These are phyloP conservation scores for Backusella australiensis DNA, from an alignment of 192 early-diverging fungal species.

Conservation along the genomic window DNA sequence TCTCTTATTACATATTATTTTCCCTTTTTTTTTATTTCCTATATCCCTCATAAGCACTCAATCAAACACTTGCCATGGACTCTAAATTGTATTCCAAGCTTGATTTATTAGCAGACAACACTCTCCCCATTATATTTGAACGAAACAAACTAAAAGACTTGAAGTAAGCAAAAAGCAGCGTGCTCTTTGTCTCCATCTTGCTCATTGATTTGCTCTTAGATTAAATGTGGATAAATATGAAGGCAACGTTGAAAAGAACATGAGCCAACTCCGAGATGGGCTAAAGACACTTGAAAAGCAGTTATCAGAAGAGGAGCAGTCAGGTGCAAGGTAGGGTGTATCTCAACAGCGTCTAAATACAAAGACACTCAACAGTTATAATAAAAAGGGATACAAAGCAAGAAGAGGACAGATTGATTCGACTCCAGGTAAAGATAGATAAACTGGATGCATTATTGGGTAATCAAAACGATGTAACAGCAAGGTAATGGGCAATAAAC, in stretches of 20 bases:
- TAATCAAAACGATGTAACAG: constrained; percentile 42
- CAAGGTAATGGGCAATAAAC: constrained; percentile 31
- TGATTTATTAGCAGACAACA: constrained; percentile 54
- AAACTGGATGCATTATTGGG: constrained; percentile 49
- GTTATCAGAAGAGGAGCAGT: constrained; percentile 55
- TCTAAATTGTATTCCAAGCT: constrained; percentile 41
- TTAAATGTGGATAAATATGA: constrained; percentile 52
- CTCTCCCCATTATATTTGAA: constrained; percentile 53
- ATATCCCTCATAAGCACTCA: neutral
- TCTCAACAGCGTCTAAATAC: neutral
- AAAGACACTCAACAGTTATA: constrained; percentile 19
- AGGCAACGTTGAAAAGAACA: constrained; percentile 47
- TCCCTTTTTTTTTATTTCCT: too few species aligned
- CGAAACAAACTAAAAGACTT: constrained; percentile 47
- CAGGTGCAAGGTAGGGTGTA: constrained; percentile 45
- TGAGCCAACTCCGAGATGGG: constrained; percentile 49
- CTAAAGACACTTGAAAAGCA: constrained; percentile 51
- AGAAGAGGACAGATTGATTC: constrained; percentile 65
- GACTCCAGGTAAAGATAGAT: constrained; percentile 60
- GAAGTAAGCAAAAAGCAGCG: neutral
- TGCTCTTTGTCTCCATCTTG: neutral
- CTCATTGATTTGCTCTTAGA: constrained; percentile 9
- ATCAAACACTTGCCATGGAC: constrained; percentile 23
- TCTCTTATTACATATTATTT: too few species aligned
- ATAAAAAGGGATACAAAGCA: constrained; percentile 39